A percentile compares a stretch with the other conserved stretches of the same genome.
Conservation (phyloP, 176 grass and related monocot genomes). For the maize (Zea mays) region DNA sequence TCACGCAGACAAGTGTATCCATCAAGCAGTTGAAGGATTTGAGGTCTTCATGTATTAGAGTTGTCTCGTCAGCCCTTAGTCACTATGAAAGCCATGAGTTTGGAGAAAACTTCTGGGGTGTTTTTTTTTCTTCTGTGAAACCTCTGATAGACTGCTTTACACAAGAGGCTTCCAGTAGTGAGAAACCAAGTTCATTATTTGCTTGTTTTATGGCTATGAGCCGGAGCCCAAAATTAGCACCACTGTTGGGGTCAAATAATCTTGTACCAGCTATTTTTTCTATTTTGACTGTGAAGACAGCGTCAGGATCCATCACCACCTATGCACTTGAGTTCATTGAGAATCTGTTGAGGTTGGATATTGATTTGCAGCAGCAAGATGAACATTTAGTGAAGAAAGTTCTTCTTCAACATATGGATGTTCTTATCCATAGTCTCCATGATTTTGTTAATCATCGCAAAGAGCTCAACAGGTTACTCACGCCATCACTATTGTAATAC, state of each 20-base stretch:
- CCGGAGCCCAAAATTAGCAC: conserved; percentile 64
- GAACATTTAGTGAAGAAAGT: conserved; percentile 58
- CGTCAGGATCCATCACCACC: conserved; percentile 71
- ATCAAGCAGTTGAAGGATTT: conserved; percentile 84
- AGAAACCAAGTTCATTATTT: conserved; percentile 87
- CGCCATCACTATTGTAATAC: conserved; percentile 6
- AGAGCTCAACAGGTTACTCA: conserved; percentile 64
- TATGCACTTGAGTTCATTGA: conserved; percentile 79
- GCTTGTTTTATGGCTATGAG: conserved; percentile 91
- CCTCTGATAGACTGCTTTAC: conserved; percentile 81
- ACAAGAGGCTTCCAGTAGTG: conserved; percentile 82
- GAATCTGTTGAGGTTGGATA: conserved; percentile 86
- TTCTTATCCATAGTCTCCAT: conserved; percentile 76
- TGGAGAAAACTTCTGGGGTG: conserved; percentile 76
- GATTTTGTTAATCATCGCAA: conserved; percentile 74
- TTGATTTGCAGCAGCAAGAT: conserved; percentile 59
- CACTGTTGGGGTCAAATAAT: conserved; percentile 66
- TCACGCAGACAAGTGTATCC: conserved; percentile 54
- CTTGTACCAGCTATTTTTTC: conserved; percentile 81
- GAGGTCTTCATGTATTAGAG: conserved; percentile 68
- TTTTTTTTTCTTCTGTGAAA: conserved; percentile 72
- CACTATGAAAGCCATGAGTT: conserved; percentile 71
- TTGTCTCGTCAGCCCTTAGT: conserved; percentile 70
- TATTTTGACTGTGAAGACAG: conserved; percentile 82
- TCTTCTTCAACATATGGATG: conserved; percentile 74